Percentiles rank a stretch among this genome's conserved stretches.
These are phyloP conservation scores for Phytophthora pluvialis DNA, from an alignment of 352 stramenopile genomes.

Conservation along the genomic window DNA sequence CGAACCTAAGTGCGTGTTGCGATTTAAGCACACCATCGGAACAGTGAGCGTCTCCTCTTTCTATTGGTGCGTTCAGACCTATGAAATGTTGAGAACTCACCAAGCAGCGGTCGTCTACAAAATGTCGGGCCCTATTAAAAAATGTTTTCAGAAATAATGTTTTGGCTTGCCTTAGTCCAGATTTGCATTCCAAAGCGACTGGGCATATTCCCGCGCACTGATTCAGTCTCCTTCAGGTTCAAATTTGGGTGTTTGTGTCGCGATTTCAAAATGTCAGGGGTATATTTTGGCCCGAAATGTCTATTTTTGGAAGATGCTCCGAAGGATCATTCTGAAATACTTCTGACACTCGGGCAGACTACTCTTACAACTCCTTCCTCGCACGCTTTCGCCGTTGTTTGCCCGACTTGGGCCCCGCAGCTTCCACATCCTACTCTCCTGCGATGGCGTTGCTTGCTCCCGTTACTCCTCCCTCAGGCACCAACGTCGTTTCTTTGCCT, in stretches of 20 bases:
- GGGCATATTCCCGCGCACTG: background rate
- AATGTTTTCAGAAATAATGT: background rate
- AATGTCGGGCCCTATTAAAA: background rate
- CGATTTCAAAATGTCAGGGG: background rate
- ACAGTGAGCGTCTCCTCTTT: slow-evolving; percentile 5
- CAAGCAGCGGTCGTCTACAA: background rate
- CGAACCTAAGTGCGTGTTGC: slow-evolving; percentile 10
- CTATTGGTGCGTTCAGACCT: background rate
- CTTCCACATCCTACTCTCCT: background rate
- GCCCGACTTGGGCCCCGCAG: background rate
- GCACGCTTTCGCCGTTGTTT: background rate
- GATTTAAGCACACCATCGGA: slow-evolving; percentile 1
- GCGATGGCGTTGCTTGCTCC: background rate
- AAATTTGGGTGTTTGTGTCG: slow-evolving; percentile 1
- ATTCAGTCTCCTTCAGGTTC: background rate
- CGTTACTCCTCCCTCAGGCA: background rate
- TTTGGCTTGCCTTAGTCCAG: background rate
- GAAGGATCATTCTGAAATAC: slow-evolving; percentile 8
- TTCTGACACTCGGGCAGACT: background rate
- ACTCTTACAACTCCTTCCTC: background rate
- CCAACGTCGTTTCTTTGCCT: background rate
- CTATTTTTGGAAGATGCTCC: background rate
- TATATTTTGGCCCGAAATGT: slow-evolving; percentile 1
- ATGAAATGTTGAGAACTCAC: background rate
- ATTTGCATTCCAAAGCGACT: background rate